These are phyloP conservation scores for Trichoderma sp. DNA, from an alignment of 2,329 filamentous ascomycete genomes.

Conservation along the genomic window DNA sequence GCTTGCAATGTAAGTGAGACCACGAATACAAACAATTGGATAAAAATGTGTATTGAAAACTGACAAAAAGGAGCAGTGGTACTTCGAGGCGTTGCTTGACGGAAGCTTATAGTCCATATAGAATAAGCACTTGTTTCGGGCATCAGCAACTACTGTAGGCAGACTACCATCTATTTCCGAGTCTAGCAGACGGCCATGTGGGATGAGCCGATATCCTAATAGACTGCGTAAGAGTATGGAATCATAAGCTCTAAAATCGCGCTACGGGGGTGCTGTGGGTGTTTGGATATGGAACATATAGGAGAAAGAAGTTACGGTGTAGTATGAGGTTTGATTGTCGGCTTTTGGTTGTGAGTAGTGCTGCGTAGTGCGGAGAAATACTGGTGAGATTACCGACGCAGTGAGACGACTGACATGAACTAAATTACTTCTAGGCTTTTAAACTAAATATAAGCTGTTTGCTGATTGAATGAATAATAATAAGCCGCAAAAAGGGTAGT, in stretches of 20 bases:
- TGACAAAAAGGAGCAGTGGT: not conserved
- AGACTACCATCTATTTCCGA: not conserved
- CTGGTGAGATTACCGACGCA: not conserved
- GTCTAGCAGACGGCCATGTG: not conserved
- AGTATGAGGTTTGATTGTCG: not conserved
- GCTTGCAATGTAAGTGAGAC: not conserved
- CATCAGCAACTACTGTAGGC: not conserved
- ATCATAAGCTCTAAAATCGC: not conserved
- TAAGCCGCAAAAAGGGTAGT: not conserved
- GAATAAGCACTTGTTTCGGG: not conserved
- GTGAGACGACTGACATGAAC: not conserved
- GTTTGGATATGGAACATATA: not conserved
- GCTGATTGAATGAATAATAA: not conserved
- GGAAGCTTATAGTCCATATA: not conserved
- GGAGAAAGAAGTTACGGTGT: not conserved
- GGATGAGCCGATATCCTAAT: not conserved
- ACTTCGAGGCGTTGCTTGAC: not conserved
- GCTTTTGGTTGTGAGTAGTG: not conserved
- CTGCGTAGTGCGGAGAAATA: not conserved
- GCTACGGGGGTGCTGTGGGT: not conserved
- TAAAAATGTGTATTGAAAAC: not conserved
- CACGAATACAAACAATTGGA: not conserved
- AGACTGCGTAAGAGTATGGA: not conserved
- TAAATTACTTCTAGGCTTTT: not conserved
- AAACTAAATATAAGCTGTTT: not conserved